Conservation (phyloP, 1,139 yeast genomes). For the Diutina sp. region DNA sequence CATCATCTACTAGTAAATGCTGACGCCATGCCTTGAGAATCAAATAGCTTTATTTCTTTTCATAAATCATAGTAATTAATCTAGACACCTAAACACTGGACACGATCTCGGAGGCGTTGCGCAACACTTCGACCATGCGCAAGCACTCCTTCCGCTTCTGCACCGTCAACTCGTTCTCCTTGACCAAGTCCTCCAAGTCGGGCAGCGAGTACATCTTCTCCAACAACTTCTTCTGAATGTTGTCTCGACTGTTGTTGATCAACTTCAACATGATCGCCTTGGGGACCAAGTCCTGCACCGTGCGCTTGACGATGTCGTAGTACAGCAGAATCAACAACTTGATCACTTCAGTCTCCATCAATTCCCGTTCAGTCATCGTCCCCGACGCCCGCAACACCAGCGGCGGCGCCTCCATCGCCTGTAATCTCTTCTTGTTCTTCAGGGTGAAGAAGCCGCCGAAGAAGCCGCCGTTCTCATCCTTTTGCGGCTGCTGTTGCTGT, state of each 20-base stretch:
- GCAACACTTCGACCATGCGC: slow-evolving; percentile 87
- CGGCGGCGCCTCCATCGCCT: slow-evolving; percentile 96
- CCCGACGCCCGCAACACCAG: slow-evolving; percentile 91
- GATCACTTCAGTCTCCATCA: slow-evolving; percentile 94
- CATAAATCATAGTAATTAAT: background rate
- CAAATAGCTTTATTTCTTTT: no score
- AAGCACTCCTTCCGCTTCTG: slow-evolving; percentile 91
- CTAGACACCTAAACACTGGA: background rate
- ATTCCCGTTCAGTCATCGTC: slow-evolving; percentile 87
- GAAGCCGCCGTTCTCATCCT: slow-evolving; percentile 53
- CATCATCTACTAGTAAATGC: no score
- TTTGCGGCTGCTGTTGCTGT: slow-evolving; percentile 13
- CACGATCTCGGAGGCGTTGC: slow-evolving; percentile 84
- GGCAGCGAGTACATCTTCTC: slow-evolving; percentile 76
- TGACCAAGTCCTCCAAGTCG: slow-evolving; percentile 66
- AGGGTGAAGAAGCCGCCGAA: slow-evolving; percentile 92
- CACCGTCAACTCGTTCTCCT: slow-evolving; percentile 85
- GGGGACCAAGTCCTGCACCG: slow-evolving; percentile 87
- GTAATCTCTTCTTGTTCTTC: slow-evolving; percentile 87
- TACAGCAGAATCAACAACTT: slow-evolving; percentile 84
- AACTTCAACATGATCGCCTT: slow-evolving; percentile 91
- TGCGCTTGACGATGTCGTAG: slow-evolving; percentile 84
- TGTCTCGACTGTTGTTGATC: slow-evolving; percentile 72
- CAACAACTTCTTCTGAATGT: slow-evolving; percentile 79
- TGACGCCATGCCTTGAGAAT: no score